Evolutionary conservation across 2,329 filamentous ascomycete species (phyloP).

Genomic region (Aspergillus fumigatiaffinis): DNA sequence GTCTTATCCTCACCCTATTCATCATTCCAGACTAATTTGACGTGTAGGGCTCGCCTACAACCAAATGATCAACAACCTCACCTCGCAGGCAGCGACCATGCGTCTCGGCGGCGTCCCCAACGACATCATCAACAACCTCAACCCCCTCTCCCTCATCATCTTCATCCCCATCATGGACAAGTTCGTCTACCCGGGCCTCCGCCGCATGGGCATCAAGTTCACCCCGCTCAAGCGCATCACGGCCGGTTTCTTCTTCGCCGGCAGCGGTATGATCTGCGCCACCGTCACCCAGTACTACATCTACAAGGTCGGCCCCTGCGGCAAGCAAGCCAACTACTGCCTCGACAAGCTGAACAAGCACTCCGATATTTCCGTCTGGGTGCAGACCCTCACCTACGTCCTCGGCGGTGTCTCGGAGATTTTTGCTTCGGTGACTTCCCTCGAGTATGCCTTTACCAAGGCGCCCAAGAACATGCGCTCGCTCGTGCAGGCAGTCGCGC

Average conservation of each 20-base stretch:
- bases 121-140: slow-evolving; percentile 54
- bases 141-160: slow-evolving; percentile 52
- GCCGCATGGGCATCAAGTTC: slow-evolving; percentile 46
- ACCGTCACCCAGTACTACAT: slow-evolving; percentile 48
- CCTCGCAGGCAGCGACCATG: slow-evolving; percentile 55
- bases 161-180: slow-evolving; percentile 53
- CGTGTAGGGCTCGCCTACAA: slow-evolving; percentile 45
- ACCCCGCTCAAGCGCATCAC: slow-evolving; percentile 53
- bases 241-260: slow-evolving; percentile 48
- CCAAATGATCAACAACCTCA: slow-evolving; percentile 54
- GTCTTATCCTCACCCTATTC: too few relatives aligned
- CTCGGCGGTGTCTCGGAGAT: slow-evolving; percentile 57
- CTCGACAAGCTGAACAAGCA: slow-evolving; percentile 39
- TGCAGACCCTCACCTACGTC: slow-evolving; percentile 48
- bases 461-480: slow-evolving; percentile 77
- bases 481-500: slow-evolving; percentile 64
- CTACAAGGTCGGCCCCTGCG: slow-evolving; percentile 62
- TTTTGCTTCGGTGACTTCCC: slow-evolving; percentile 57
- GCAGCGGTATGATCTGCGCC: slow-evolving; percentile 48
- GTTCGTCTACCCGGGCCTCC: slow-evolving; percentile 50
- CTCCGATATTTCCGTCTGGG: slow-evolving; percentile 62
- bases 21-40: too few relatives aligned
- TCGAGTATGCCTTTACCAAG: slow-evolving; percentile 75
- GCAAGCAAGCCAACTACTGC: slow-evolving; percentile 52
- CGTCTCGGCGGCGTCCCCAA: slow-evolving; percentile 51